Base-by-base conservation (phyloP, 495 filamentous ascomycete species). In the Oidiodendron maius region DNA sequence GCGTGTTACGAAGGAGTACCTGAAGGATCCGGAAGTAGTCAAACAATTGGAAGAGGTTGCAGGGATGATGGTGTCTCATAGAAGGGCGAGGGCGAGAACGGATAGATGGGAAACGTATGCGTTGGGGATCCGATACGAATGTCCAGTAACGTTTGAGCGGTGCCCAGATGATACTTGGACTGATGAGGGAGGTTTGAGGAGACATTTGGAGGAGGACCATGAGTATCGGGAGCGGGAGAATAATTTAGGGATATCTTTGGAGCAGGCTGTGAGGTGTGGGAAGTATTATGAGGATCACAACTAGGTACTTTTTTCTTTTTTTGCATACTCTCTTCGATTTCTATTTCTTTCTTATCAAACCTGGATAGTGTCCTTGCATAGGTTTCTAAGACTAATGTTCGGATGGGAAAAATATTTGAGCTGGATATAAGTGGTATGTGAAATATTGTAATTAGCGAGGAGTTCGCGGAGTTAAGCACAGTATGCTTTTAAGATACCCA, bases 191-290 rank as follows among this genome's bases (percentile, higher is more conserved):
- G 39, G 39, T 18, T 21, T 41, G 15, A 16, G 4, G 39, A 41
- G 39, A 18, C 39, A 41, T 41, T 41, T 41, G 15, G 39, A 17
- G 39, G 39, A 41, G 39, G 39, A 41, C 39, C 39, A 41, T 21
- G 39, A 41, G 39, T 41, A 3, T 16, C 17, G 18, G 13, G 18
- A 12, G 21, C 24, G n/a, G 37, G 37, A 18, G 37, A 16, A 16
- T 10, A 40, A 6, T 40, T 18, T 12, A 2, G 2, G 18, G 10
- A 16, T 1, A 21, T 18, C 15, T 41, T 18, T 41, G 39, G 17
- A 20, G 39, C 39, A 41, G 4, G 1, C 21, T 41, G 1, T 41
- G 17, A 41, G 17, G 1, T 16, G 15, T 13, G 39, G 39, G 39
- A 41, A 41, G 21, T 41, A 41, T 41, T 41, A 18, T 41, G 39